Percentiles rank a stretch among this genome's conserved stretches.
phyloP scores from a whole-genome alignment of 1,139 yeast genomes.

The Debaryomyces robertsiae region DNA sequence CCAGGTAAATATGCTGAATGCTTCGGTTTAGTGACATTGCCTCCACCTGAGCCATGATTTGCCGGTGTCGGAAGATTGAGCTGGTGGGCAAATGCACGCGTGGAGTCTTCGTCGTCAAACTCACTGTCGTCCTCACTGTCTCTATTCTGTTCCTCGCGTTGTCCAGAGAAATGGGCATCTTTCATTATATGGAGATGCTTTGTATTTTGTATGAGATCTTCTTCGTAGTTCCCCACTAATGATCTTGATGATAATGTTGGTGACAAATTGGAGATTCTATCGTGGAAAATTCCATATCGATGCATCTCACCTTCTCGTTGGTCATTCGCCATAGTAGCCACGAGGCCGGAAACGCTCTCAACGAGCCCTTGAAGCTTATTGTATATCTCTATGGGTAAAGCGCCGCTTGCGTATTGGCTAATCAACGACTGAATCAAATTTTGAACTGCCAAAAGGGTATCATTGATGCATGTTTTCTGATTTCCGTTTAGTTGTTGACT shows the following conservation, averaged over 20 bases:
- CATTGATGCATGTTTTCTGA: conserved; percentile 10
- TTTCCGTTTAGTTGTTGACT: conserved; percentile 1
- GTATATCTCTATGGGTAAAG: conserved; percentile 8
- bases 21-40: too few species aligned
- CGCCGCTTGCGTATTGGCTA: conserved; percentile 10
- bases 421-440: conserved; percentile 9
- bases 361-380: conserved; percentile 10
- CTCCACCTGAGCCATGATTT: neutral
- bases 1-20: neutral
- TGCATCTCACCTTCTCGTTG: neutral
- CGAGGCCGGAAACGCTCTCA: conserved; percentile 9
- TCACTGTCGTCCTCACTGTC: conserved; percentile 20
- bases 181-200: neutral
- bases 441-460: conserved; percentile 10
- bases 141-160: neutral
- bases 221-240: conserved; percentile 7
- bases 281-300: conserved; percentile 19
- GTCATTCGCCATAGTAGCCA: conserved; percentile 1
- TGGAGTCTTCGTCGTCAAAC: conserved; percentile 22
- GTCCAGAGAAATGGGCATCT: too few species aligned
- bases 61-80: neutral
- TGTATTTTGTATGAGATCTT: conserved; percentile 1
- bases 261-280: conserved; percentile 18
- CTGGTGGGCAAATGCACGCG: too few species aligned
- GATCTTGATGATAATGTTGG: conserved; percentile 19